Evolutionary conservation across 2,329 filamentous ascomycete species (phyloP).

Genomic region (Ophiostoma piceae): DNA sequence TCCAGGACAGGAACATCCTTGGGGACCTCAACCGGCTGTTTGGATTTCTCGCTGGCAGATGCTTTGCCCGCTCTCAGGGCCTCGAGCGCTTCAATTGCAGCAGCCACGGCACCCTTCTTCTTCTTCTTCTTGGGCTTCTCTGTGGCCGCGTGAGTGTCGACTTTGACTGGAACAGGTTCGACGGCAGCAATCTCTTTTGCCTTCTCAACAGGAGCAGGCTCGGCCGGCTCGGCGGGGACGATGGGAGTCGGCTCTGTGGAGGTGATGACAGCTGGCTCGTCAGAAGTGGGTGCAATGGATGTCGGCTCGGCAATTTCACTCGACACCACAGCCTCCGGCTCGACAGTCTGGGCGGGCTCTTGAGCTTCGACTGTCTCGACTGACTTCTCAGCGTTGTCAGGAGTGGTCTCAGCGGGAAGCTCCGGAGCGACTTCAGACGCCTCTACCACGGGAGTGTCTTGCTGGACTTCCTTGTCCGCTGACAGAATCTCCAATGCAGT

Average conservation of each 20-base stretch:
- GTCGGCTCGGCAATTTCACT: background rate
- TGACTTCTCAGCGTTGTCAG: background rate
- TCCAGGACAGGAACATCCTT: background rate
- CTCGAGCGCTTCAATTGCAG: background rate
- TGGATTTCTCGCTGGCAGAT: background rate
- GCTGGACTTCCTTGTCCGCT: background rate
- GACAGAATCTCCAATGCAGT: background rate
- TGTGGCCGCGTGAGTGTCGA: background rate
- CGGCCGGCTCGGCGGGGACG: background rate
- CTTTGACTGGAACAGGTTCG: background rate
- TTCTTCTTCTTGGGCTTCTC: background rate
- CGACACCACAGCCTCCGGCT: background rate
- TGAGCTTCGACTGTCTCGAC: background rate
- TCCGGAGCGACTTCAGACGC: background rate
- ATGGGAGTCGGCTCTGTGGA: background rate
- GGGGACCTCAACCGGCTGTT: background rate
- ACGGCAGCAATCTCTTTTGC: background rate
- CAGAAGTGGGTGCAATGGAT: background rate
- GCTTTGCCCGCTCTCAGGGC: background rate
- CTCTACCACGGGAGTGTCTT: background rate
- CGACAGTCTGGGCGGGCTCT: background rate
- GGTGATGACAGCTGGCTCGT: background rate
- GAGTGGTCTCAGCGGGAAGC: background rate
- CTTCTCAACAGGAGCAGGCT: background rate
- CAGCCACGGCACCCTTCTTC: background rate